Percentiles rank a stretch among this genome's conserved stretches.
phyloP scores from a whole-genome alignment of 176 grass and related monocot genomes.

The Eremochloa ophiuroides region DNA sequence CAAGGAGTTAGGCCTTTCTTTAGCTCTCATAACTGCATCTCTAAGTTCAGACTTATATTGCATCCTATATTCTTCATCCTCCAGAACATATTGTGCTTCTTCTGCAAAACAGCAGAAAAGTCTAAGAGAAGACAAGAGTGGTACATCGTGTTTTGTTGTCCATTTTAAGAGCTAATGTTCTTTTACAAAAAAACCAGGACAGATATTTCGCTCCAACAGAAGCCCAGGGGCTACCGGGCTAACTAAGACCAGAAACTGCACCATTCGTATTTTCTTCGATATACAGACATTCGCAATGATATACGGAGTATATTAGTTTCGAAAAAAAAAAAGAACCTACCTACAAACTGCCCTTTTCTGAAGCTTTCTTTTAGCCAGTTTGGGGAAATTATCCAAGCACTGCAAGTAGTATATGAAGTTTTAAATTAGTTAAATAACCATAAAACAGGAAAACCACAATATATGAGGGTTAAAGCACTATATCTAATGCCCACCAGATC shows the following conservation, averaged over 20 bases:
- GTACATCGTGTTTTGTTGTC: not conserved
- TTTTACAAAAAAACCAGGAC: not conserved
- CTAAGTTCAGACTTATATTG: slow-evolving; percentile 66
- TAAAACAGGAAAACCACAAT: not conserved
- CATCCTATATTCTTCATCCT: slow-evolving; percentile 69
- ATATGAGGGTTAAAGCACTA: not conserved
- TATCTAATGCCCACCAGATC: not conserved
- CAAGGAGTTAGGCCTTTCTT: slow-evolving; percentile 49
- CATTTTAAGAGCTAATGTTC: not conserved
- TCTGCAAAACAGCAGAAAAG: slow-evolving; percentile 37
- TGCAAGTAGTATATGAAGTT: slow-evolving; percentile 30
- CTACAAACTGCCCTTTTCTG: slow-evolving; percentile 60
- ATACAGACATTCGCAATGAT: not conserved
- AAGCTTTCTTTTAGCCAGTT: slow-evolving; percentile 89
- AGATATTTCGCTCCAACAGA: not conserved
- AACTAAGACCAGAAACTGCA: not conserved
- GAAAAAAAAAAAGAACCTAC: too few species aligned
- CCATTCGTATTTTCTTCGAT: not conserved
- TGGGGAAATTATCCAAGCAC: slow-evolving; percentile 86
- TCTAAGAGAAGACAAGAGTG: slow-evolving; percentile 8
- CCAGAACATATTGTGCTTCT: slow-evolving; percentile 64
- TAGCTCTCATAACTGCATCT: slow-evolving; percentile 67
- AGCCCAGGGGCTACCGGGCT: not conserved
- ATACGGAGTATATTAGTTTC: too few species aligned
- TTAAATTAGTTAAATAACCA: not conserved